These are phyloP conservation scores for Fusarium mexicanum DNA, from an alignment of 2,329 filamentous ascomycete genomes.

Conservation along the genomic window DNA sequence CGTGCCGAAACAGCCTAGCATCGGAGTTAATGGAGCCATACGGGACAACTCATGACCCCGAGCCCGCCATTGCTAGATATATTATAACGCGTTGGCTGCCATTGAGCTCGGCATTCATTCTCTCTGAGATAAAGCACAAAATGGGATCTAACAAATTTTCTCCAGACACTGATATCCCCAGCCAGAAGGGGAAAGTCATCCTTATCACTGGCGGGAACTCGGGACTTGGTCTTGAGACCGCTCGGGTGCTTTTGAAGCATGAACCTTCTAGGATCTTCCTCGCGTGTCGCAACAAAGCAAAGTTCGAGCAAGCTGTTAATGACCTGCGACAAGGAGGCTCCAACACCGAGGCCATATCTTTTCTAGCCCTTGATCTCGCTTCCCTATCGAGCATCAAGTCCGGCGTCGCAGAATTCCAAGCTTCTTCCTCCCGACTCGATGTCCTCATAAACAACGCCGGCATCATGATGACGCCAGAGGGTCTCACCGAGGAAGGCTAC, in stretches of 20 bases:
- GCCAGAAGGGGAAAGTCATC: neutral
- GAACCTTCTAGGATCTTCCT: neutral
- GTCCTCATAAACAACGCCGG: slow-evolving; percentile 4
- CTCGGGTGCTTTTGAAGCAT: neutral
- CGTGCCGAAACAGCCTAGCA: neutral
- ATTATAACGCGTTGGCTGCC: accelerated
- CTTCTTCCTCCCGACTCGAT: neutral
- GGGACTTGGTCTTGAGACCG: neutral
- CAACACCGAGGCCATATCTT: neutral
- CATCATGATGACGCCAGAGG: slow-evolving; percentile 8
- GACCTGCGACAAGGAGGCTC: neutral
- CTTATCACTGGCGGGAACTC: slow-evolving; percentile 14
- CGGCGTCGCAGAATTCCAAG: neutral
- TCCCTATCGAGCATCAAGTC: neutral
- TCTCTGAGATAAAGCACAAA: accelerated
- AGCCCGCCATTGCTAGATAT: neutral
- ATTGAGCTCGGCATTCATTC: accelerated
- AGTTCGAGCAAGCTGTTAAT: neutral
- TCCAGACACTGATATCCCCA: neutral
- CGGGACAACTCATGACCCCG: neutral
- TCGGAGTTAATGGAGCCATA: neutral
- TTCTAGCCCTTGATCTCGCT: neutral
- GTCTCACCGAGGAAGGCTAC: slow-evolving; percentile 1
- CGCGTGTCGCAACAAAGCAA: slow-evolving; percentile 3
- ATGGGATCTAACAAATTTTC: neutral